Percentiles rank a stretch among this genome's conserved stretches.
Evolutionary conservation across 2,329 filamentous ascomycete genomes (phyloP).

Genomic region (Penicillium aurantiogriseum): DNA sequence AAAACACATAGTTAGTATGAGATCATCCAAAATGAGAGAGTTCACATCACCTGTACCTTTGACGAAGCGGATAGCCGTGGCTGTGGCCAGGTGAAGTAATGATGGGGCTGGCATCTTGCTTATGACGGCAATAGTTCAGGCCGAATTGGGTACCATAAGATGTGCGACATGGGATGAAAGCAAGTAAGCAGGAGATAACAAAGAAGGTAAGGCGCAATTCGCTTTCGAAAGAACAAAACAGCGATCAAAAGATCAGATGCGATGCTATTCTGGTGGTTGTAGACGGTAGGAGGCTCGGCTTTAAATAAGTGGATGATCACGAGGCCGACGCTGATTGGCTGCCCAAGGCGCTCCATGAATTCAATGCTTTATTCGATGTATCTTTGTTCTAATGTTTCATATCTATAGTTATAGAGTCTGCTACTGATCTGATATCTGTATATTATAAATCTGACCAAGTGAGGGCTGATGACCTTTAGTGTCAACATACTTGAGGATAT

Average conservation of each 20-base stretch:
- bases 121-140: constrained; percentile 12
- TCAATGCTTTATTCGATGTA: not conserved
- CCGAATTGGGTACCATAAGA: not conserved
- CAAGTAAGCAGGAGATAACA: not conserved
- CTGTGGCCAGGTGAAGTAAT: constrained; percentile 36
- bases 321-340: not conserved
- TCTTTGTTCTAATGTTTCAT: not conserved
- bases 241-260: not conserved
- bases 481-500: not conserved
- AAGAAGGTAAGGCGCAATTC: not conserved
- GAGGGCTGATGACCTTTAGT: not conserved
- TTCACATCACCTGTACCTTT: constrained; percentile 27
- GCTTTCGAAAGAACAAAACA: not conserved
- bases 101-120: constrained; percentile 36
- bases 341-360: not conserved
- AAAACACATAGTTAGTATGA: not conserved
- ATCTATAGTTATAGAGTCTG: not conserved
- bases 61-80: constrained; percentile 38
- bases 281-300: not conserved
- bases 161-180: constrained; percentile 18
- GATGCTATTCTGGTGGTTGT: not conserved
- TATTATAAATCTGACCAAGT: too few relatives aligned
- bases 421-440: not conserved
- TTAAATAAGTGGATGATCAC: constrained; percentile 5
- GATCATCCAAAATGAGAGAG: not conserved